Conservation (phyloP, 768 basidiomycete species). For the Boletales sp. region DNA sequence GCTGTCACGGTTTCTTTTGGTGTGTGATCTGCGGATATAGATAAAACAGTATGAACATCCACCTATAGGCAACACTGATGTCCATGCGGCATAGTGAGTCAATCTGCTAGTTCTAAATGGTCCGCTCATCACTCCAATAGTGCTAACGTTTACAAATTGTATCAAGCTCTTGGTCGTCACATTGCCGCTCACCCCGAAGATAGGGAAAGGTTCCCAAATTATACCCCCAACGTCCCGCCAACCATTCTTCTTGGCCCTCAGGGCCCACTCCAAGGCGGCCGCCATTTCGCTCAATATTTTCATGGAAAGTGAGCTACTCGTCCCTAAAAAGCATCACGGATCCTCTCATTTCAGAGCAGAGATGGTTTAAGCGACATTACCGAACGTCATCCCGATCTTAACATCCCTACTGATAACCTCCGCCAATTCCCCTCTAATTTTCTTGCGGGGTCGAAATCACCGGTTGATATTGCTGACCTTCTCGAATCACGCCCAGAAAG, state of each 20-base stretch:
- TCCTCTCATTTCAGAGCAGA: slow-evolving; percentile 32
- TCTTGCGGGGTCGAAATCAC: slow-evolving; percentile 41
- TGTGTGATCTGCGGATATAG: slow-evolving; percentile 27
- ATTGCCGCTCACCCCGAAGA: slow-evolving; percentile 54
- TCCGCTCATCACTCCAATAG: slow-evolving; percentile 34
- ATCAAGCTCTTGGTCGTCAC: slow-evolving; percentile 61
- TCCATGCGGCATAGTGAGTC: slow-evolving; percentile 55
- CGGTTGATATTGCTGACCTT: slow-evolving; percentile 53
- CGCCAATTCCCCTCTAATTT: slow-evolving; percentile 42
- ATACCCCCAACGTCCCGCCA: slow-evolving; percentile 47
- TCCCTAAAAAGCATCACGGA: not conserved
- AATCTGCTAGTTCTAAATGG: not conserved
- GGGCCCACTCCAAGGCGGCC: slow-evolving; percentile 66
- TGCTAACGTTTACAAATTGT: slow-evolving; percentile 71
- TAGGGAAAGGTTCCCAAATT: slow-evolving; percentile 57
- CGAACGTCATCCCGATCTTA: slow-evolving; percentile 63
- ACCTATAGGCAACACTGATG: slow-evolving; percentile 65
- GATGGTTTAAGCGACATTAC: slow-evolving; percentile 67
- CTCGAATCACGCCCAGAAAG: slow-evolving; percentile 47
- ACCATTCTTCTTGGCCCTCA: slow-evolving; percentile 62
- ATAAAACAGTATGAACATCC: not conserved
- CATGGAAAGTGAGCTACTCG: slow-evolving; percentile 59
- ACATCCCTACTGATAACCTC: slow-evolving; percentile 20
- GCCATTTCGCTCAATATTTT: slow-evolving; percentile 80
- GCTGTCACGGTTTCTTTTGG: slow-evolving; percentile 77